Conservation (phyloP, 2,329 filamentous ascomycete species). For the Rhinocladiella mackenziei region DNA sequence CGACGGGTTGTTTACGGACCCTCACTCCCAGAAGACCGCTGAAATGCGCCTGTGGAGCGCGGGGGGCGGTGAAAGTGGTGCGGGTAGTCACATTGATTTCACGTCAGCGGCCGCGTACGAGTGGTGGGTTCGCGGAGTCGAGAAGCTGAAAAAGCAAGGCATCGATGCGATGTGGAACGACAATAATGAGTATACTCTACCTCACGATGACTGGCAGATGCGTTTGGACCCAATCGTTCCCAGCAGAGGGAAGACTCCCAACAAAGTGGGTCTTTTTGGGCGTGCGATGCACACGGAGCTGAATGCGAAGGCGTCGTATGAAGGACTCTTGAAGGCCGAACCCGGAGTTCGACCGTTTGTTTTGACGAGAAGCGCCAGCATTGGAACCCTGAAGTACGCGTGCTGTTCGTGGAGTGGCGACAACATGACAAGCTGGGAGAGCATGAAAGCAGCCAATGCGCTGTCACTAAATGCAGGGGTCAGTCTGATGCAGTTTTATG, state of each 20-base stretch:
- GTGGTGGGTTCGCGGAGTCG: constrained; percentile 69
- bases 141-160: constrained; percentile 57
- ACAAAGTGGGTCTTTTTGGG: constrained; percentile 64
- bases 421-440: constrained; percentile 69
- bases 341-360: constrained; percentile 63
- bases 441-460: constrained; percentile 68
- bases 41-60: constrained; percentile 67
- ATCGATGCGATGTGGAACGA: constrained; percentile 77
- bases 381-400: constrained; percentile 66
- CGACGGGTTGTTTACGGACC: constrained; percentile 62
- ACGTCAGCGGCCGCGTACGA: constrained; percentile 62
- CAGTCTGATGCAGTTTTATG: constrained; percentile 65
- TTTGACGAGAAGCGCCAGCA: constrained; percentile 65
- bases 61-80: constrained; percentile 64
- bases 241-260: constrained; percentile 40
- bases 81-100: constrained; percentile 70
- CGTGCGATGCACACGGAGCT: constrained; percentile 66
- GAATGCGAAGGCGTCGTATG: constrained; percentile 66
- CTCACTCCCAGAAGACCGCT: constrained; percentile 49
- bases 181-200: constrained; percentile 70
- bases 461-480: constrained; percentile 65
- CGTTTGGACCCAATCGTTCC: constrained; percentile 45
- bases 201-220: constrained; percentile 62
- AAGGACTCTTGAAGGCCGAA: constrained; percentile 57
- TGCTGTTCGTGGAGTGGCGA: constrained; percentile 72